Conservation (phyloP, 257 asterid genomes). For the Sherardia arvensis region DNA sequence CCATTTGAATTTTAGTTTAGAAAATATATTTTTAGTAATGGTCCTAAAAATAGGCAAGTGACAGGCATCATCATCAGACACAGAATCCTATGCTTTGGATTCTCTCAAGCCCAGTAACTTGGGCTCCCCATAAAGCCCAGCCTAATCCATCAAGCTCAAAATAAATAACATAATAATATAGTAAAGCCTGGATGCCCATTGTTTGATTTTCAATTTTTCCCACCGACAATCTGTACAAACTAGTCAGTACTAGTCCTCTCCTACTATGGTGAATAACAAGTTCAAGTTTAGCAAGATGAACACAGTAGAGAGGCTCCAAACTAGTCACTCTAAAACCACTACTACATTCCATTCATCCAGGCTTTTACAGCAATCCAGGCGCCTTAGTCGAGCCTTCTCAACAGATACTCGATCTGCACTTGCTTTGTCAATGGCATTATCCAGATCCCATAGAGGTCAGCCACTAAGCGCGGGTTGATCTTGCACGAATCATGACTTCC, state of each 20-base stretch:
- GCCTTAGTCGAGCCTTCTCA: constrained; percentile 61
- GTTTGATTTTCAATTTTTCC: not conserved
- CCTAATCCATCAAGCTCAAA: not conserved
- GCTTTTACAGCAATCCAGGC: not conserved
- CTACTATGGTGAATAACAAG: not conserved
- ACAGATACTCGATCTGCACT: constrained; percentile 73
- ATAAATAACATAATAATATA: not conserved
- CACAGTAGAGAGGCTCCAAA: not conserved
- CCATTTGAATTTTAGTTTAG: too few species aligned
- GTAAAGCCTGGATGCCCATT: not conserved
- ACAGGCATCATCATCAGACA: not conserved
- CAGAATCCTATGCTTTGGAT: not conserved
- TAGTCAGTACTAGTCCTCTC: not conserved
- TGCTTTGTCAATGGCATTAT: constrained; percentile 95
- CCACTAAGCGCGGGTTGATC: constrained; percentile 66
- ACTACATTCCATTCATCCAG: not conserved
- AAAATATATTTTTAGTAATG: not conserved
- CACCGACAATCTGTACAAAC: constrained; percentile 1
- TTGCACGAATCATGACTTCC: constrained; percentile 46
- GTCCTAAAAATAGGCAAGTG: not conserved
- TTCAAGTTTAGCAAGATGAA: not conserved
- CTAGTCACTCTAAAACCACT: not conserved
- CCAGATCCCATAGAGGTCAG: constrained; percentile 67
- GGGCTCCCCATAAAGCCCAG: not conserved
- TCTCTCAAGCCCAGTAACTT: not conserved